A percentile compares a stretch with the other conserved stretches of the same genome.
These are phyloP conservation scores for Aureobasidium sp. DNA, from an alignment of 2,329 filamentous ascomycete genomes.

Conservation along the genomic window DNA sequence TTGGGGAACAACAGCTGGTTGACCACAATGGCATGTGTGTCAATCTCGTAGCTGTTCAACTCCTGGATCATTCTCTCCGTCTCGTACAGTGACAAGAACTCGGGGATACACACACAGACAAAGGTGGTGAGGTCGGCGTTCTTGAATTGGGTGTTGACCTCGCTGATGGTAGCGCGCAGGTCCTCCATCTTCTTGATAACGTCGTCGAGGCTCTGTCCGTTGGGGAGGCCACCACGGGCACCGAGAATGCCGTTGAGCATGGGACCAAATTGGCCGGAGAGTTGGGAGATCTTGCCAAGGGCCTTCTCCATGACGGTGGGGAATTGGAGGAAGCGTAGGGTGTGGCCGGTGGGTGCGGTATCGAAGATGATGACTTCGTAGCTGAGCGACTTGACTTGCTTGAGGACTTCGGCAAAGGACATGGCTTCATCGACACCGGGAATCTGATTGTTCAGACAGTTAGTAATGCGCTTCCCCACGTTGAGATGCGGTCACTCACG, in stretches of 20 bases:
- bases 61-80: slow-evolving; percentile 99
- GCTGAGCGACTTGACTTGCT: slow-evolving; percentile 97
- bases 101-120: slow-evolving; percentile 95
- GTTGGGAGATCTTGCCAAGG: slow-evolving; percentile 90
- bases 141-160: slow-evolving; percentile 98
- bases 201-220: slow-evolving; percentile 87
- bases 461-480: not conserved
- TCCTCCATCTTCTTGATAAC: slow-evolving; percentile 93
- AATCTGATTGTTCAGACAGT: slow-evolving; percentile 53
- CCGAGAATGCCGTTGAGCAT: slow-evolving; percentile 93
- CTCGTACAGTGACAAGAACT: slow-evolving; percentile 95
- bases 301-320: slow-evolving; percentile 97
- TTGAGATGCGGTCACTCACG: slow-evolving; percentile 44
- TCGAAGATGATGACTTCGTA: slow-evolving; percentile 99
- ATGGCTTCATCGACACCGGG: slow-evolving; percentile 98
- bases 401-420: slow-evolving; percentile 98
- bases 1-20: slow-evolving; percentile 95
- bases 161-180: slow-evolving; percentile 82
- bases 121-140: slow-evolving; percentile 93
- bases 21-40: slow-evolving; percentile 95
- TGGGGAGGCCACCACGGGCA: slow-evolving; percentile 67
- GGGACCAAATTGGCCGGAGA: slow-evolving; percentile 89
- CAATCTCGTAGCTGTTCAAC: slow-evolving; percentile 84
- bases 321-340: slow-evolving; percentile 96
- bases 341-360: slow-evolving; percentile 95